Base-by-base conservation (phyloP, 108 stramenopile species). In the Cyclotella cryptica region DNA sequence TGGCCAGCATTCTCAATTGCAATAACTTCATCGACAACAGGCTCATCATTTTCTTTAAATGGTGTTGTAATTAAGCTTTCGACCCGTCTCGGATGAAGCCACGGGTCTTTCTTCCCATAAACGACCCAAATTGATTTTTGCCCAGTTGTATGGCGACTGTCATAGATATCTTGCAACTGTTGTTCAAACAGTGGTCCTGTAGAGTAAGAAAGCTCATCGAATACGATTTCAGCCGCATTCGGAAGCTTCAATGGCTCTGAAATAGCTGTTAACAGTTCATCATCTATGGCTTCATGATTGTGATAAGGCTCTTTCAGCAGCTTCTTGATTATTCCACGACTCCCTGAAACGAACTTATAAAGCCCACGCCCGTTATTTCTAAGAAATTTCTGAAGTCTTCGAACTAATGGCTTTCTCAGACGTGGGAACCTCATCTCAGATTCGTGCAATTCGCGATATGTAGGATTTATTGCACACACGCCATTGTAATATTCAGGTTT, bases 141-240 rank as follows among this genome's bases (percentile, higher is more conserved):
- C 39, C 70, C 39, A 8, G 29, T 53, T n/a, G 60, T n/a, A 1
- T 19, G 3, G 35, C 52, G 40, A 44, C 49, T 39, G 21, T 24
- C 44, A 51, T 78, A 71, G 14, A 72, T 57, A 9, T 60, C 76
- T 35, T 77, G 78, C n/a, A 89, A 61, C n/a, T 84, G 80, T 28
- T 89, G 86, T 52, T 89, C 89, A 35, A 87, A 86, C n/a, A 89
- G 52, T 14, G 89, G 89, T 6, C 89, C 89, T 2, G 83, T 75
- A 8, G 69, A 51, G 78, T 89, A 89, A 15, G 71, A 72, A 18
- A 89, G 79, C 60, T 86, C 85, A 55, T 89, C 89, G 47, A 89
- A 84, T 17, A 89, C 85, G 14, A 89, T 85, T 45, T 88, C 65
- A 29, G 72, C 79, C 0, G 88, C 71, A 27, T 78, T 70, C 11